Evolutionary conservation across 129 eudicot species (phyloP), one percentile per base, ranked within the genome.

Genomic region (Oenanthe sinensis): DNA sequence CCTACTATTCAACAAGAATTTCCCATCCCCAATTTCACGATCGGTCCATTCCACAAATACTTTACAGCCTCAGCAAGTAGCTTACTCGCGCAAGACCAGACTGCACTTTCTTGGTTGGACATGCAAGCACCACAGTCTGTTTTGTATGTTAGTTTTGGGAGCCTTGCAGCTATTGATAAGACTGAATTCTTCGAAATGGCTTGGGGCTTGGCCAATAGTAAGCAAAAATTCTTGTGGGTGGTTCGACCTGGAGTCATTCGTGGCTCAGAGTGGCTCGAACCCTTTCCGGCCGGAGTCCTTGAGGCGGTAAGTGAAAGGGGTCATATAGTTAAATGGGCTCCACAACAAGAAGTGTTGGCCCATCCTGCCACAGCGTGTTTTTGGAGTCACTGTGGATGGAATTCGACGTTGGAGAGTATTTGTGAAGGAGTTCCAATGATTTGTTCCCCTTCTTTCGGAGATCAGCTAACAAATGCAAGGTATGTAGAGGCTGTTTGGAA

Each of bases 401-500:
- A 58, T 58, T 58, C 67, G 30, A 58, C 67, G 14, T 58, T 58
- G 67, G 67, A 58, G 30, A 58, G 67, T 3, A 9, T 58, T n/a
- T 58, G 67, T 22, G 67, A 58, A 58, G 67, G 67, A 58, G 67
- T 58, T 9, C 67, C 67, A 9, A 58, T 58, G 67, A 58, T 58
- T 58, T 58, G 67, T 58, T 58, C 67, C 14, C 67, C 67, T 58
- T 22, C 3, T 22, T 58, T 58, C 8, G 67, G 67, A 58, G 67
- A 58, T n/a, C 67, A 58, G 33, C 30, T 1, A 2, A 58, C 67
- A 8, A 58, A 58, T 58, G 67, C 67, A 58, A 58, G 67, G 14
- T 58, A n/a, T 58, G 14, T 58, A 58, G 67, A 58, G 67, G 30
- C 67, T n/a, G 67, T 58, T 58, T 58, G 67, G 67, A 58, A 58